A percentile compares a stretch with the other conserved stretches of the same genome.
Conservation (phyloP, 2,329 filamentous ascomycete genomes). For the Verticillium nonalfalfae region DNA sequence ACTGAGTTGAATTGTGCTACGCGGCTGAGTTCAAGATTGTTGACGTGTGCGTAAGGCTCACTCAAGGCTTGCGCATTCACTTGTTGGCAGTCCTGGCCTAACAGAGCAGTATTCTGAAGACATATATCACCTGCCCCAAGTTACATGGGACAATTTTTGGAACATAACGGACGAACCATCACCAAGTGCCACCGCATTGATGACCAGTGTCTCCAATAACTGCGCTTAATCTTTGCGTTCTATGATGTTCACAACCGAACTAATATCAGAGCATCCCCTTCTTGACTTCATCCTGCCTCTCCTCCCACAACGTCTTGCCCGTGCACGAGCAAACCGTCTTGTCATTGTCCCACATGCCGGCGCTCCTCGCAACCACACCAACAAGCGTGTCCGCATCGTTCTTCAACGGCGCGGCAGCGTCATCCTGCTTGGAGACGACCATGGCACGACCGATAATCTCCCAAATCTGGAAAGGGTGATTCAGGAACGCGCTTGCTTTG, state of each 20-base stretch:
- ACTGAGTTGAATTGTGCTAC: not conserved
- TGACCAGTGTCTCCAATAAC: too few species aligned
- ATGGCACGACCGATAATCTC: constrained; percentile 93
- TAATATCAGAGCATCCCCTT: constrained; percentile 76
- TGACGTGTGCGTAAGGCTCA: not conserved
- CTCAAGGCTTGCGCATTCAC: not conserved
- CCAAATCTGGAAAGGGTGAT: constrained; percentile 82
- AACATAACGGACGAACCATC: too few species aligned
- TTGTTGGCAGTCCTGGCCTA: too few species aligned
- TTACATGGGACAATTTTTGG: too few species aligned
- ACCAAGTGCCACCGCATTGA: too few species aligned
- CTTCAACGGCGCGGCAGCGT: constrained; percentile 42
- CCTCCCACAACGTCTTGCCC: constrained; percentile 97
- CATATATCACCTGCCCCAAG: too few species aligned
- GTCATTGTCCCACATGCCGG: constrained; percentile 98
- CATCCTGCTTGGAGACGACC: constrained; percentile 66
- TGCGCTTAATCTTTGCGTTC: too few species aligned
- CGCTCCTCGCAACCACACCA: constrained; percentile 89
- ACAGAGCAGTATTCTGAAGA: too few species aligned
- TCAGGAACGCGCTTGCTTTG: constrained; percentile 72
- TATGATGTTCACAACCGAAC: not conserved
- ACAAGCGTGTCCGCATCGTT: constrained; percentile 84
- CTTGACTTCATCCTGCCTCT: constrained; percentile 80
- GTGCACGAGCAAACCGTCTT: constrained; percentile 98
- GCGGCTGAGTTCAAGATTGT: not conserved